Conservation (phyloP, 2,329 filamentous ascomycete species). For the Onygenales sp. region DNA sequence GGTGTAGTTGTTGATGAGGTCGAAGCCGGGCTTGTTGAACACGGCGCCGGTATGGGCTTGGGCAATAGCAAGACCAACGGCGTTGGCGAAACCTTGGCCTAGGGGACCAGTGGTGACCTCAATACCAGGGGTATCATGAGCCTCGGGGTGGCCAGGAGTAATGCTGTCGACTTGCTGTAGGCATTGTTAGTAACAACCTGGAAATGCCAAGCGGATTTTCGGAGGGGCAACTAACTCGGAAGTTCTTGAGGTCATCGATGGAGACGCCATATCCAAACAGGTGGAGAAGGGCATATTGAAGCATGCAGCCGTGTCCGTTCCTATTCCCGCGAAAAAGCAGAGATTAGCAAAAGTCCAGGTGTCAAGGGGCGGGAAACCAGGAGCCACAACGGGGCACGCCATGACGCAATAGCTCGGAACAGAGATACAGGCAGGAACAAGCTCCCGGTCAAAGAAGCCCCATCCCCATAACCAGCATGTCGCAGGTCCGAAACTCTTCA, state of each 20-base stretch:
- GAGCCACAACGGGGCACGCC: background rate
- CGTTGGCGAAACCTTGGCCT: constrained; percentile 93
- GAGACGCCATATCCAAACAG: constrained; percentile 82
- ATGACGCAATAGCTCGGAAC: constrained; percentile 1
- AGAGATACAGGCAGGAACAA: background rate
- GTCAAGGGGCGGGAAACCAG: too few relatives aligned
- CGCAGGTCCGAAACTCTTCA: too few relatives aligned
- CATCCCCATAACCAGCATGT: background rate
- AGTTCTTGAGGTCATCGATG: constrained; percentile 88
- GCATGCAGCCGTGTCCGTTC: constrained; percentile 98
- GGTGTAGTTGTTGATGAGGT: constrained; percentile 92
- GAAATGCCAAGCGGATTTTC: background rate
- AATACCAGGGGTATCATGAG: constrained; percentile 90
- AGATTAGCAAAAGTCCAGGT: background rate
- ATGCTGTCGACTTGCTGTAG: constrained; percentile 62
- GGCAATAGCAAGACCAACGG: constrained; percentile 94
- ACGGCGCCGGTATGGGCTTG: constrained; percentile 81
- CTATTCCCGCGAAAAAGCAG: constrained; percentile 36
- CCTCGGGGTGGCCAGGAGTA: constrained; percentile 92
- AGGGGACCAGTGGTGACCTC: constrained; percentile 98
- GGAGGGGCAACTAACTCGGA: constrained; percentile 62
- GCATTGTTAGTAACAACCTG: constrained; percentile 7
- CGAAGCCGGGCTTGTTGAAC: constrained; percentile 95
- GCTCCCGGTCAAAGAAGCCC: background rate
- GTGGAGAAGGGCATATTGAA: constrained; percentile 96